Conservation (phyloP, 2,329 filamentous ascomycete genomes). For the Cyphellophora attinorum region DNA sequence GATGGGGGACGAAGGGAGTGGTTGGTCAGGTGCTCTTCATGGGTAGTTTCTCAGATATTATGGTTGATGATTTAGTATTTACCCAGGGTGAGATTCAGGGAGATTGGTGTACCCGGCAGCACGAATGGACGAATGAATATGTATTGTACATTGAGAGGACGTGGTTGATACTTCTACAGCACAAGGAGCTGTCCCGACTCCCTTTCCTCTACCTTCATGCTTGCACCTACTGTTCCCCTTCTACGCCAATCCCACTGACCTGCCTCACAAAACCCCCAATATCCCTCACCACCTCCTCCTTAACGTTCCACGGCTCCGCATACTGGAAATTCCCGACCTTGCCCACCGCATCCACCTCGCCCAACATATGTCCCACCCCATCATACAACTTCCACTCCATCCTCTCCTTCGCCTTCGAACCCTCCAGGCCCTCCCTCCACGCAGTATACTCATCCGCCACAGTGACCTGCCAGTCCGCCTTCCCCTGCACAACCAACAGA, state of each 20-base stretch:
- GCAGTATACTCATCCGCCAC: not conserved
- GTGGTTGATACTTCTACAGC: no score
- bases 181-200: no score
- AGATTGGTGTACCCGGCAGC: no score
- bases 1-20: slow-evolving; percentile 1
- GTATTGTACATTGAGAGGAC: no score
- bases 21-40: no score
- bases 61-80: no score
- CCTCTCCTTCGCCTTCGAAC: not conserved
- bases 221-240: no score
- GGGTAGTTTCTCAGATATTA: no score
- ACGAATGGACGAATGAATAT: no score
- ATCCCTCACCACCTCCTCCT: not conserved
- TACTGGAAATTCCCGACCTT: not conserved
- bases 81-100: no score
- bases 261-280: not conserved
- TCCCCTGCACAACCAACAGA: not conserved
- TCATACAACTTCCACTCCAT: not conserved
- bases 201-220: no score
- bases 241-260: no score
- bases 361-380: not conserved
- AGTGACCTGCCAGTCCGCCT: not conserved
- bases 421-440: not conserved
- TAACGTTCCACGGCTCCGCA: not conserved
- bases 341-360: not conserved